Evolutionary conservation across 2,329 filamentous ascomycete genomes (phyloP).

Genomic region (Fusarium chaquense): DNA sequence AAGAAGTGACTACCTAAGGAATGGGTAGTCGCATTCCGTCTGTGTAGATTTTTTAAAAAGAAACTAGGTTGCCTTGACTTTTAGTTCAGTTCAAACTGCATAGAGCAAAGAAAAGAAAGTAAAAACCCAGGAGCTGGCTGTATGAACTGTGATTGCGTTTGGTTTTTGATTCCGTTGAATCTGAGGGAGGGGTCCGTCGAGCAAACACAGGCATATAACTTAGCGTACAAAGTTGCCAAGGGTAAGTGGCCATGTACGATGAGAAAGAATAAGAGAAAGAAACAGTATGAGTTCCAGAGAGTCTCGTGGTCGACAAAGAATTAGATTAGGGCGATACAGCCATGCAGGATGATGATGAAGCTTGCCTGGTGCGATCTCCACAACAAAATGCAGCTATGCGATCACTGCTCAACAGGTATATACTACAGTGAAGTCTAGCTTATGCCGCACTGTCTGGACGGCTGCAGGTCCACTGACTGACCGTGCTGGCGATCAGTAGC

Average conservation of each 20-base stretch:
- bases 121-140: background rate
- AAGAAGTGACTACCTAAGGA: slow-evolving; percentile 19
- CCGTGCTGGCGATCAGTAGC: background rate
- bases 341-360: slow-evolving; percentile 33
- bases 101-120: background rate
- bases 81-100: background rate
- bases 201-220: slow-evolving; percentile 11
- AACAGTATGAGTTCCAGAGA: background rate
- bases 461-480: background rate
- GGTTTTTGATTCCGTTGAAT: slow-evolving; percentile 21
- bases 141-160: slow-evolving; percentile 8
- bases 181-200: slow-evolving; percentile 24
- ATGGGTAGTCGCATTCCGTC: slow-evolving; percentile 19
- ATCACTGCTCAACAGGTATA: slow-evolving; percentile 10
- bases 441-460: background rate
- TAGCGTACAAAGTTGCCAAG: slow-evolving; percentile 14
- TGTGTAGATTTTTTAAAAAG: background rate
- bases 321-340: slow-evolving; percentile 14
- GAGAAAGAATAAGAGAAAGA: background rate
- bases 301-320: slow-evolving; percentile 6
- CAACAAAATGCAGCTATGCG: slow-evolving; percentile 39
- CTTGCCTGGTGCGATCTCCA: slow-evolving; percentile 29
- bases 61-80: background rate
- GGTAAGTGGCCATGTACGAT: background rate
- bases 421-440: background rate